These are phyloP conservation scores for Saturnispora dispora DNA, from an alignment of 805 yeast genomes.

Conservation along the genomic window DNA sequence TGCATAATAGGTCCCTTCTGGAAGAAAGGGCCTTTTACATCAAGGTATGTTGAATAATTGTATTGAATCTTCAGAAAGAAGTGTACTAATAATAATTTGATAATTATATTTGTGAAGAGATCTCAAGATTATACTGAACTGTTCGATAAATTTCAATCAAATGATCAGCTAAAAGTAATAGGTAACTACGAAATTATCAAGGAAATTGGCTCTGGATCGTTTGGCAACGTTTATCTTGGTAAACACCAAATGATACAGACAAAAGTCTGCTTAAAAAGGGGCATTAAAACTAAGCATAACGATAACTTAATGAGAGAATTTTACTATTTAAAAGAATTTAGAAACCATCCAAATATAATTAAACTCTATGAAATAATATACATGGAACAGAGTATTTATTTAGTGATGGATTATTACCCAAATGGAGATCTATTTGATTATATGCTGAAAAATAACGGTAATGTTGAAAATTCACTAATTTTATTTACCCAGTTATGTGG, in stretches of 20 bases:
- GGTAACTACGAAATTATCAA: conserved; percentile 72
- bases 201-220: conserved; percentile 85
- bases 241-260: conserved; percentile 62
- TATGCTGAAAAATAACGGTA: conserved; percentile 38
- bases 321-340: conserved; percentile 74
- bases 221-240: conserved; percentile 87
- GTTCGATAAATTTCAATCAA: conserved; percentile 26
- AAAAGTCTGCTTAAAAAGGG: conserved; percentile 81
- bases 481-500: conserved; percentile 59
- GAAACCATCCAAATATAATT: conserved; percentile 71
- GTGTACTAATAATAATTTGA: neutral
- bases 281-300: conserved; percentile 42
- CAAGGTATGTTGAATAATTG: neutral
- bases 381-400: conserved; percentile 73
- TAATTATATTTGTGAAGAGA: conserved; percentile 14
- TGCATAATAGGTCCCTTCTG: neutral
- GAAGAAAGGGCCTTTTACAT: conserved; percentile 4
- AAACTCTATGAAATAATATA: conserved; percentile 77
- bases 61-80: neutral
- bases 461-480: conserved; percentile 41
- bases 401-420: conserved; percentile 85
- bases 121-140: conserved; percentile 30
- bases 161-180: conserved; percentile 46
- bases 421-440: conserved; percentile 69
- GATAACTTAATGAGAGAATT: conserved; percentile 87